Evolutionary conservation across 768 basidiomycete species (phyloP).

Genomic region (Mycena floridula): DNA sequence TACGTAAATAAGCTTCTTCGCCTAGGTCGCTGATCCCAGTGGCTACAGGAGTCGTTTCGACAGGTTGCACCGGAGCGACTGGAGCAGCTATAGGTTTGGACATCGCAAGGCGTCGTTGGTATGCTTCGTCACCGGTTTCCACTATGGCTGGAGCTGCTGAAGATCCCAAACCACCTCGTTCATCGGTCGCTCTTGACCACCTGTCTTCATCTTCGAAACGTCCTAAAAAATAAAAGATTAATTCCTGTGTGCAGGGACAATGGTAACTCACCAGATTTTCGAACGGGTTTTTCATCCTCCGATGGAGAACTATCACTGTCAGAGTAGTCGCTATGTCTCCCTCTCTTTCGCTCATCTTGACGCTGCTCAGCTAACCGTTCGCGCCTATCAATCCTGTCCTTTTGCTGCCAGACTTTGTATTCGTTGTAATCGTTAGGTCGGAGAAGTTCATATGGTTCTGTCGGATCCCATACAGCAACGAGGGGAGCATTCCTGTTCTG

Average conservation of each 20-base stretch:
- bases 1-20: conserved; percentile 64
- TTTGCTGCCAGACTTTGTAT: conserved; percentile 75
- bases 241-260: not conserved
- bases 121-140: conserved; percentile 75
- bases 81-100: not conserved
- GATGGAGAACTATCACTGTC: conserved; percentile 59
- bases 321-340: conserved; percentile 52
- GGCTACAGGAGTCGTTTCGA: conserved; percentile 1
- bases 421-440: conserved; percentile 88
- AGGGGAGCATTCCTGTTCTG: conserved; percentile 59
- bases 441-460: conserved; percentile 73
- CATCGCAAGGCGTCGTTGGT: conserved; percentile 50
- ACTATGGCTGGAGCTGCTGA: conserved; percentile 32
- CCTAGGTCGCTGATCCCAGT: conserved; percentile 38
- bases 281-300: conserved; percentile 58
- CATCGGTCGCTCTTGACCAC: too few relatives aligned
- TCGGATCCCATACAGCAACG: conserved; percentile 66
- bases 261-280: conserved; percentile 53
- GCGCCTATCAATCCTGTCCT: conserved; percentile 69
- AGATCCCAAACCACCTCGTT: too few relatives aligned
- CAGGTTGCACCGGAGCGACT: conserved; percentile 3
- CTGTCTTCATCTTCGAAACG: conserved; percentile 44
- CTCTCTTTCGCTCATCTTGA: conserved; percentile 54
- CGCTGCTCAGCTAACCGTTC: conserved; percentile 58
- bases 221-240: conserved; percentile 24